phyloP scores from a whole-genome alignment of 2,329 filamentous ascomycete species.

The Fusarium haematococcum region DNA sequence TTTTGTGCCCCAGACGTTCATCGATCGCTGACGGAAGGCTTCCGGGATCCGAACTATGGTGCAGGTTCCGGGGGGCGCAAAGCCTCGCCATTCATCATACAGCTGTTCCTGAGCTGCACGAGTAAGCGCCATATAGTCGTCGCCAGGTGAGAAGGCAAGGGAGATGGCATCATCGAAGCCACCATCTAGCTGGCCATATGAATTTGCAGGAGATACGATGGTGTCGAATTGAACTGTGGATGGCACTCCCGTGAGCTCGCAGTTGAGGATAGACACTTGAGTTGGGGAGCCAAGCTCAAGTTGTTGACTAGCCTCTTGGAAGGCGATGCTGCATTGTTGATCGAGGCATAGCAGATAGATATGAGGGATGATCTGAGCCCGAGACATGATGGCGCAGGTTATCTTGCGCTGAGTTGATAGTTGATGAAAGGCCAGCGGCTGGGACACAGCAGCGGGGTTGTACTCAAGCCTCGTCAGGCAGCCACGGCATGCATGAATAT shows the following conservation, averaged over 20 bases:
- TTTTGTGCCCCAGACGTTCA: slow-evolving; percentile 55
- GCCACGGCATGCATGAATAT: not conserved
- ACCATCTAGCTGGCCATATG: slow-evolving; percentile 65
- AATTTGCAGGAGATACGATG: slow-evolving; percentile 66
- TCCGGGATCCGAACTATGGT: slow-evolving; percentile 59
- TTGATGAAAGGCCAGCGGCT: not conserved
- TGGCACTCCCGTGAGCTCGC: slow-evolving; percentile 53
- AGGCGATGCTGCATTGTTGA: not conserved
- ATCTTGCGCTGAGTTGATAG: not conserved
- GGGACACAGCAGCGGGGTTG: not conserved
- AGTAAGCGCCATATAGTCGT: slow-evolving; percentile 62
- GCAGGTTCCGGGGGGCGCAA: slow-evolving; percentile 62
- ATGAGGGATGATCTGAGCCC: not conserved
- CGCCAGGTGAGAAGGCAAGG: slow-evolving; percentile 56
- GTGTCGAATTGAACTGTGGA: slow-evolving; percentile 56
- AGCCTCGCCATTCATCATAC: slow-evolving; percentile 61
- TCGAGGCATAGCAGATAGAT: not conserved
- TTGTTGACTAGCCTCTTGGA: slow-evolving; percentile 44
- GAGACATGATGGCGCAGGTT: not conserved
- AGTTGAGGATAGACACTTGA: slow-evolving; percentile 53
- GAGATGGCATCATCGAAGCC: slow-evolving; percentile 67
- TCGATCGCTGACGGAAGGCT: slow-evolving; percentile 45
- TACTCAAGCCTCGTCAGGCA: not conserved
- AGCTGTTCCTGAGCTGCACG: slow-evolving; percentile 56
- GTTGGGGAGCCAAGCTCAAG: slow-evolving; percentile 47